phyloP scores from a whole-genome alignment of 345 rosid species.

The Citrus glauca region DNA sequence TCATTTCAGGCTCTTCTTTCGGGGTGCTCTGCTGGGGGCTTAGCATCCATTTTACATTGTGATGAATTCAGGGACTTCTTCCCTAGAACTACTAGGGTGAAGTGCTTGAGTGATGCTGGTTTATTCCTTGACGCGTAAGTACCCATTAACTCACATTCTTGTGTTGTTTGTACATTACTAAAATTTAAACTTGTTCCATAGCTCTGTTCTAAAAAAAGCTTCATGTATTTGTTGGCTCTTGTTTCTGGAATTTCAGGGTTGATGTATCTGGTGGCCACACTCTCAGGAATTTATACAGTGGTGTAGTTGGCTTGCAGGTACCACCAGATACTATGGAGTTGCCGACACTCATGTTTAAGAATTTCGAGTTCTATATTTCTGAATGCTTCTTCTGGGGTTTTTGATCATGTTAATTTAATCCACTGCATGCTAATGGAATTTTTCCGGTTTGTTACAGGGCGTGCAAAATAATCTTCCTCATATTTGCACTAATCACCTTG shows the following conservation, averaged over 20 bases:
- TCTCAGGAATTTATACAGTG: conserved; percentile 63
- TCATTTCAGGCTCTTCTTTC: conserved; percentile 79
- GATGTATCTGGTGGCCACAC: conserved; percentile 90
- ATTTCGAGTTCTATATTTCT: not conserved
- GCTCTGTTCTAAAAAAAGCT: not conserved
- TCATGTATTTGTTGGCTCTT: conserved; percentile 7
- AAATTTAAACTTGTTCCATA: conserved; percentile 4
- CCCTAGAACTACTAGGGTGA: conserved; percentile 63
- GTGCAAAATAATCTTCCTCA: conserved; percentile 58
- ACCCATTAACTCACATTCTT: not conserved
- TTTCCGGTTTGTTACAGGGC: conserved; percentile 39
- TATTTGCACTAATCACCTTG: conserved; percentile 69
- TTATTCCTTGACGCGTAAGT: conserved; percentile 87
- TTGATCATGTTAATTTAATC: not conserved
- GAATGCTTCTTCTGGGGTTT: not conserved
- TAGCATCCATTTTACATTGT: conserved; percentile 83
- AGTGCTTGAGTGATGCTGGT: conserved; percentile 98
- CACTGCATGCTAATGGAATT: conserved; percentile 2
- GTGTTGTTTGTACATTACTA: conserved; percentile 1
- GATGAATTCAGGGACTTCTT: conserved; percentile 80
- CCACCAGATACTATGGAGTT: not conserved
- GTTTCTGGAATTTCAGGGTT: conserved; percentile 36
- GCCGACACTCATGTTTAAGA: not conserved
- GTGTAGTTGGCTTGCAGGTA: conserved; percentile 86
- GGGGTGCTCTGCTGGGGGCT: conserved; percentile 95